phyloP scores from a whole-genome alignment of 2,329 filamentous ascomycete species.

The Botrytis byssoidea region DNA sequence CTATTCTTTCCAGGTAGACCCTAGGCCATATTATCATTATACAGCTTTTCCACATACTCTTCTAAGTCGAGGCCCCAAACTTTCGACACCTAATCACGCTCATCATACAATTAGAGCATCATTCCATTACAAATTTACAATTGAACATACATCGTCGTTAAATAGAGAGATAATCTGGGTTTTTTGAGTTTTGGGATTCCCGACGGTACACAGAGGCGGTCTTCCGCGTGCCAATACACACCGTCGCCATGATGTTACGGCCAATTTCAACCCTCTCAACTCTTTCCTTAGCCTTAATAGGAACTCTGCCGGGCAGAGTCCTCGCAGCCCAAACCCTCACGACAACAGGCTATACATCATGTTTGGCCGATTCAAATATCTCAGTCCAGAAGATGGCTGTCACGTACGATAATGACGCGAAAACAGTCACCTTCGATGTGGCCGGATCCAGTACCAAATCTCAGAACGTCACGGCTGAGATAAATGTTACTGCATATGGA shows the following conservation, averaged over 20 bases:
- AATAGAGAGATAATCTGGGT: not conserved
- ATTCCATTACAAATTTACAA: constrained; percentile 5
- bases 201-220: constrained; percentile 12
- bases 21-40: constrained; percentile 47
- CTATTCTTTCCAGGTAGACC: constrained; percentile 58
- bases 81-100: constrained; percentile 18
- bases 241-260: constrained; percentile 36
- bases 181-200: not conserved
- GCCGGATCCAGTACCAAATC: constrained; percentile 69
- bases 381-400: constrained; percentile 73
- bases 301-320: constrained; percentile 42
- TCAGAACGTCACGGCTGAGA: constrained; percentile 75
- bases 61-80: constrained; percentile 6
- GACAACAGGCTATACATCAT: constrained; percentile 78
- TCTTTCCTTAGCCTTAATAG: constrained; percentile 36
- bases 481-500: constrained; percentile 59
- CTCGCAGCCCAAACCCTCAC: constrained; percentile 70
- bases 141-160: constrained; percentile 1
- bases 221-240: constrained; percentile 20
- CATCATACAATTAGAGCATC: constrained; percentile 7
- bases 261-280: constrained; percentile 32
- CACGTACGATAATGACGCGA: constrained; percentile 71
- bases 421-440: constrained; percentile 77
- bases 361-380: constrained; percentile 59
- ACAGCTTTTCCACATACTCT: constrained; percentile 19